phyloP scores from a whole-genome alignment of 2,329 filamentous ascomycete species.

The Cordyceps militaris region DNA sequence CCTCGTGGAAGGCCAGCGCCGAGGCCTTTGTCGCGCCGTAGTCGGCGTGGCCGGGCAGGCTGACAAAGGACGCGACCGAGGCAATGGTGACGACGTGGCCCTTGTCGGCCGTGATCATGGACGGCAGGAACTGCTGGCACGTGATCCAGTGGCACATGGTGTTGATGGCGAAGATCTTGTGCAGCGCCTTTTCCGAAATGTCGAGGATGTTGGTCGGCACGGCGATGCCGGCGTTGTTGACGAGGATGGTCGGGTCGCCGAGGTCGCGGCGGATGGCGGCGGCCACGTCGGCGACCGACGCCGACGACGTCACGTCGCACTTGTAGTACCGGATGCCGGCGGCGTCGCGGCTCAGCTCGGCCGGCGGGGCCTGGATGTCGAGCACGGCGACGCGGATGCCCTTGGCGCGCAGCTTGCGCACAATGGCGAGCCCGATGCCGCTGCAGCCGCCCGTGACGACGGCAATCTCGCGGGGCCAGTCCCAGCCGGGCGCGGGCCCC shows the following conservation, averaged over 20 bases:
- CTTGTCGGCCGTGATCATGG: constrained; percentile 54
- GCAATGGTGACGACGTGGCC: constrained; percentile 64
- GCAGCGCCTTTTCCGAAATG: constrained; percentile 44
- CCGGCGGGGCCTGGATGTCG: constrained; percentile 39
- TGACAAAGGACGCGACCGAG: constrained; percentile 51
- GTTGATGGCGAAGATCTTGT: constrained; percentile 60
- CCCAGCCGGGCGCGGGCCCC: constrained; percentile 14
- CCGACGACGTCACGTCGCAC: constrained; percentile 55
- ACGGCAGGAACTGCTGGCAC: constrained; percentile 54
- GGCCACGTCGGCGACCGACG: constrained; percentile 42
- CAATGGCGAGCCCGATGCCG: constrained; percentile 60
- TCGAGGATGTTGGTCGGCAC: constrained; percentile 50
- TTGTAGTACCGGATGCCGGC: constrained; percentile 54
- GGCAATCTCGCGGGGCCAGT: constrained; percentile 35
- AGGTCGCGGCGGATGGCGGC: constrained; percentile 42
- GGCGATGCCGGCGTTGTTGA: constrained; percentile 60
- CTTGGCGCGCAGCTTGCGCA: constrained; percentile 49
- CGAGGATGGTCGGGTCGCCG: constrained; percentile 57
- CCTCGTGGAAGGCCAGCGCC: constrained; percentile 58
- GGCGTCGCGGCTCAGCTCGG: constrained; percentile 8
- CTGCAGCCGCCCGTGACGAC: constrained; percentile 66
- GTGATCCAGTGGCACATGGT: constrained; percentile 56
- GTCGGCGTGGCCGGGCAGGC: constrained; percentile 53
- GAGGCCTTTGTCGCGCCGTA: constrained; percentile 59
- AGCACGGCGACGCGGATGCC: constrained; percentile 61